Conservation (phyloP, 202 grass and related monocot species). For the Brachypodium distachyon region DNA sequence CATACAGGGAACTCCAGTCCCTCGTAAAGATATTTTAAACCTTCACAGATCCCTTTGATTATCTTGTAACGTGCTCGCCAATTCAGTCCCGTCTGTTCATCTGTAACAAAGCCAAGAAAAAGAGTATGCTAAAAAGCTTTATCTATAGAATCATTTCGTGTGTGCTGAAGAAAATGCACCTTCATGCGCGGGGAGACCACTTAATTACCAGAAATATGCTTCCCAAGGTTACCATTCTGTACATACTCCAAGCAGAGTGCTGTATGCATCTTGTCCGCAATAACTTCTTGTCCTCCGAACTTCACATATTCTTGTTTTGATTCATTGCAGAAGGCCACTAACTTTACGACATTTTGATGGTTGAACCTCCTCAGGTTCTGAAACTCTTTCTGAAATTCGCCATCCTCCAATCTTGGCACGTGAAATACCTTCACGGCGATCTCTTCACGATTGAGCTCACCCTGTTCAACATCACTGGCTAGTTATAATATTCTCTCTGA, state of each 20-base stretch:
- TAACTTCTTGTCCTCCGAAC: not conserved
- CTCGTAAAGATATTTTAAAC: too few relatives aligned
- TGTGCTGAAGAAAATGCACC: not conserved
- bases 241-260: not conserved
- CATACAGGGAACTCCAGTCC: too few relatives aligned
- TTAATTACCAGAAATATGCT: not conserved
- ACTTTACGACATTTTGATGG: not conserved
- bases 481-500: too few relatives aligned
- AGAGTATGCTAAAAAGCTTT: not conserved
- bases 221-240: not conserved
- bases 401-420: not conserved
- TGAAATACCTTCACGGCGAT: not conserved
- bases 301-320: not conserved
- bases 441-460: too few relatives aligned
- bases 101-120: not conserved
- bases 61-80: not conserved
- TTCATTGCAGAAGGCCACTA: not conserved
- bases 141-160: not conserved
- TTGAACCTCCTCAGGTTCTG: not conserved
- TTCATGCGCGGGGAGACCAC: not conserved
- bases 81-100: not conserved
- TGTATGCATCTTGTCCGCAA: not conserved
- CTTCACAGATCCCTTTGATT: too few relatives aligned
- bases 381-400: not conserved
- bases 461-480: too few relatives aligned